Evolutionary conservation across 2,329 filamentous ascomycete species (phyloP), one percentile per base, ranked within the genome.

Genomic region (Aspergillus latus): DNA sequence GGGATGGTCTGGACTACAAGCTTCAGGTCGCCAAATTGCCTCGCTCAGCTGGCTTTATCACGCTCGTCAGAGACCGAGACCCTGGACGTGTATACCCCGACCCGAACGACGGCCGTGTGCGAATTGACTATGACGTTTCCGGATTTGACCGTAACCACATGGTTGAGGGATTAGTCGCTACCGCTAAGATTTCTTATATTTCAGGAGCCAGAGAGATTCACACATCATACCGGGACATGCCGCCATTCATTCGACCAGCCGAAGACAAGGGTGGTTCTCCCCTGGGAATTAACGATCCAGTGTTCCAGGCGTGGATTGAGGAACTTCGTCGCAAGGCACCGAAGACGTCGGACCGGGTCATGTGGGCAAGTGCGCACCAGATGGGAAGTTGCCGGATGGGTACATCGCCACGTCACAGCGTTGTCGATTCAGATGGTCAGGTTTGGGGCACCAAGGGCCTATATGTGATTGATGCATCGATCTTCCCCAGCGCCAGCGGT

Each of bases 191-290:
- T 40, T 84, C 87, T 60, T 93, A 92, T 70, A 82, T 91, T 45
- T 81, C 84, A 40, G 91, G 92, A 26, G 93, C 92, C 0, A 80
- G 77, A n/a, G 90, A 96, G 73, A 92, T 97, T 68, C 84, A 87
- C 67, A 79, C 86, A 0, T 77, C 80, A 3, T 78, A 89, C 16
- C 81, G 84, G 0, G 85, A 84, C 8, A 71, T 90, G 36, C 77
- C 81, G 32, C 81, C 86, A 0, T 97, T 92, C 68, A 70, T 82
- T 30, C 81, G 84, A 10, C 64, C 71, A 3, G 62, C 65, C 5
- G 62, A 59, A 9, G 63, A 64, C 5, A 61, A 64, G 26, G 54
- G 52, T 2, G 65, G 66, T 21, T 58, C 56, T 2, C 66, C 74
- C 1, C 69, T 74, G 5, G 81, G 80, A 0, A 76, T 82, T 62